Conservation (phyloP, 2,329 filamentous ascomycete genomes). For the Alternaria ventricosa region DNA sequence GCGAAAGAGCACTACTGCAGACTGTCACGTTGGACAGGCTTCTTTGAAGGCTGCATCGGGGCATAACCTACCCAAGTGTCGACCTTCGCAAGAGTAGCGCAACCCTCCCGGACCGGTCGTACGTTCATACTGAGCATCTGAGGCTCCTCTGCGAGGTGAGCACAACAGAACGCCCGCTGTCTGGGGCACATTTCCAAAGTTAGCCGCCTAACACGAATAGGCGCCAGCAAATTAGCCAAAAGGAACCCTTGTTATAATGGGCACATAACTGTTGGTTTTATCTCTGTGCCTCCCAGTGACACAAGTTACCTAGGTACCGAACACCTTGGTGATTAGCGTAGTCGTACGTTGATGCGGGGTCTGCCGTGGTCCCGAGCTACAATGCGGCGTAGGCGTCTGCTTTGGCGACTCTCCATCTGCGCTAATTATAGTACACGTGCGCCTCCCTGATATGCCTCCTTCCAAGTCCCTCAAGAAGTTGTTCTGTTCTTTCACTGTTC, state of each 20-base stretch:
- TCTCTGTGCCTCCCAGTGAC: background rate
- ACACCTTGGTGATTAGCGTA: background rate
- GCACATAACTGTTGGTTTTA: background rate
- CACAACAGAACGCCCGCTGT: background rate
- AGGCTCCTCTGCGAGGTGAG: background rate
- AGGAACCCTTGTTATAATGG: background rate
- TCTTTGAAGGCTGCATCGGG: background rate
- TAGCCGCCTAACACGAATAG: background rate
- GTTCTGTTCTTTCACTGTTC: background rate
- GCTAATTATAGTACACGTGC: background rate
- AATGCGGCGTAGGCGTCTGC: background rate
- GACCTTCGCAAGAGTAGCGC: background rate
- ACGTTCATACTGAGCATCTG: background rate
- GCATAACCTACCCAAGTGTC: slow-evolving; percentile 4
- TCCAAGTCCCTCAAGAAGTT: too few species aligned
- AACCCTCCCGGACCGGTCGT: background rate
- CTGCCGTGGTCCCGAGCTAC: background rate
- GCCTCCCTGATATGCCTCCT: background rate
- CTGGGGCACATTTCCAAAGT: background rate
- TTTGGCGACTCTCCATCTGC: background rate
- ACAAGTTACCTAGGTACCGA: background rate
- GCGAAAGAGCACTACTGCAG: background rate
- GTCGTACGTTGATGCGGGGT: background rate
- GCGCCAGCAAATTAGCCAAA: background rate
- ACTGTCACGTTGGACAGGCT: background rate